Evolutionary conservation across 1,284 basidiomycete genomes (phyloP), one percentile per base, ranked within the genome.

Genomic region (Porodaedalea pini): DNA sequence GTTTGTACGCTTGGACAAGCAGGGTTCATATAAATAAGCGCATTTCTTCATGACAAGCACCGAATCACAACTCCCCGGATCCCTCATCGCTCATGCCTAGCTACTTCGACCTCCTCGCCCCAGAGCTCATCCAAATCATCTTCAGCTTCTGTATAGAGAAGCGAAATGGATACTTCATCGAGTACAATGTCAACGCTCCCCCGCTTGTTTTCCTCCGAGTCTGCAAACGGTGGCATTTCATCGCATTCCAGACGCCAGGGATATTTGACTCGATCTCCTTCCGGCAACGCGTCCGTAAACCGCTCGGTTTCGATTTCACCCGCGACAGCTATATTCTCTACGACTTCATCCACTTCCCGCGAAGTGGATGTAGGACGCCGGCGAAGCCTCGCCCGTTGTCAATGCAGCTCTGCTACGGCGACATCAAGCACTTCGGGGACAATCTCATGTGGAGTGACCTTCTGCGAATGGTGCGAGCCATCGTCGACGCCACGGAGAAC

Each of bases 191-290:
- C 19, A 27, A 50, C 25, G 31, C 21, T n/a, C 47, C 55, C 2
- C 55, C 55, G 10, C 55, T 56, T 4, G 47, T 51, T 25, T 43
- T 56, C 6, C 45, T 56, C 13, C 48, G 40, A 27, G 47, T 56
- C 13, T 56, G 55, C 29, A 40, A 36, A 43, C 23, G 17, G 0
- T 56, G 55, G 55, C 37, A 29, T 8, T 25, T 23, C 19, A 40
- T 56, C 40, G 55, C 55, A 15, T 32, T 50, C 21, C 19, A 34
- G 11, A 51, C 48, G 4, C 40, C 47, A n/a, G 55, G 39, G n/a
- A 36, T 56, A 10, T 56, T 48, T 29, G 36, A 50, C 27, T 56
- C 55, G n/a, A 15, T 56, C 37, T 50, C 55, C 11, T 19, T 56
- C 4, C 45, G 36, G 3, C 36, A 48, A 25, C 47, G 49, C 25